phyloP scores from a whole-genome alignment of 176 grass and related monocot genomes.

The Juncus effusus region DNA sequence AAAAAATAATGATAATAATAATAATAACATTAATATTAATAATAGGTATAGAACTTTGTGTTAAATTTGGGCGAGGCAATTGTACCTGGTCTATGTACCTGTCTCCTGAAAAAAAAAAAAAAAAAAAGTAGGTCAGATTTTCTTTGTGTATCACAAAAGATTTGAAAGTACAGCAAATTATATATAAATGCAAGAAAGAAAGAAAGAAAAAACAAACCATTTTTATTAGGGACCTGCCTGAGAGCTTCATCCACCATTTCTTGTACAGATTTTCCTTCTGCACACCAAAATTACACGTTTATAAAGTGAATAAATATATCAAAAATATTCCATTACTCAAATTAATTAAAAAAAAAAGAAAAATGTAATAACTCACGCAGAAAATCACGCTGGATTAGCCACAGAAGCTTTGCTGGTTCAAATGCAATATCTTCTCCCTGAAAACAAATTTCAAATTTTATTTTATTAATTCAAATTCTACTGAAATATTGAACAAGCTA shows the following conservation, averaged over 20 bases:
- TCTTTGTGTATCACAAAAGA: not conserved
- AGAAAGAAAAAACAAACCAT: slow-evolving; percentile 47
- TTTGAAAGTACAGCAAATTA: slow-evolving; percentile 5
- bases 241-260: slow-evolving; percentile 95
- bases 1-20: slow-evolving; percentile 15
- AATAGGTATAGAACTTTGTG: slow-evolving; percentile 20
- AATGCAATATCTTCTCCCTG: slow-evolving; percentile 93
- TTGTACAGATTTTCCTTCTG: slow-evolving; percentile 97
- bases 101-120: slow-evolving; percentile 55
- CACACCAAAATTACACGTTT: slow-evolving; percentile 20
- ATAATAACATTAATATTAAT: slow-evolving; percentile 3
- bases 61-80: slow-evolving; percentile 24
- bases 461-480: slow-evolving; percentile 13
- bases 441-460: slow-evolving; percentile 12
- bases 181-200: not conserved
- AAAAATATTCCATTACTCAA: not conserved
- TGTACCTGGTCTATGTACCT: slow-evolving; percentile 83
- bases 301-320: not conserved
- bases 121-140: slow-evolving; percentile 30
- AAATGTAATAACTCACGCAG: slow-evolving; percentile 54
- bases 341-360: not conserved
- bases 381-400: slow-evolving; percentile 96
- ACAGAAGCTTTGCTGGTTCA: slow-evolving; percentile 93
- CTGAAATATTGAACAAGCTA: not conserved
- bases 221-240: slow-evolving; percentile 58